Conservation (phyloP, 805 yeast genomes). For the Ogataea wickerhamii region DNA sequence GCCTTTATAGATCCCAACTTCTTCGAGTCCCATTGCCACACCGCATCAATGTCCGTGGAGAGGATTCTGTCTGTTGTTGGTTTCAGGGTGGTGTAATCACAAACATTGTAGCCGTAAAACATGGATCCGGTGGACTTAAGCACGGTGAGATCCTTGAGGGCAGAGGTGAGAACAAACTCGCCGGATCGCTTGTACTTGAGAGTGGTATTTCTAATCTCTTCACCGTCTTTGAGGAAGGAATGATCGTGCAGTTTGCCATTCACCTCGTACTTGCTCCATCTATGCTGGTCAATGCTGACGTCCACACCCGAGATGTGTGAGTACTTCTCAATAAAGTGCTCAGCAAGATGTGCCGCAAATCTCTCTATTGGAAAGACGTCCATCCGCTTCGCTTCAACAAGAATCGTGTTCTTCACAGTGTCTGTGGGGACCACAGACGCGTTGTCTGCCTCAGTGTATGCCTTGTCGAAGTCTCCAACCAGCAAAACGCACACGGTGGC, state of each 20-base stretch:
- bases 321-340: conserved; percentile 78
- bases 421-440: conserved; percentile 90
- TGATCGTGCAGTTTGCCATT: conserved; percentile 77
- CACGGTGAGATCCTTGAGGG: conserved; percentile 75
- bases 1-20: conserved; percentile 47
- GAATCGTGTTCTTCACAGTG: conserved; percentile 85
- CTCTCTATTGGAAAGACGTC: conserved; percentile 90
- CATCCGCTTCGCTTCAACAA: conserved; percentile 74
- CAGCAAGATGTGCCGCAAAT: conserved; percentile 79
- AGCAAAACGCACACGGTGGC: conserved; percentile 75
- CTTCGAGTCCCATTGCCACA: conserved; percentile 61
- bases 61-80: conserved; percentile 83
- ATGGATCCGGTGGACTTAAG: conserved; percentile 89
- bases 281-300: conserved; percentile 62
- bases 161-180: conserved; percentile 58
- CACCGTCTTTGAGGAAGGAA: conserved; percentile 82
- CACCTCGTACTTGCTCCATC: conserved; percentile 75
- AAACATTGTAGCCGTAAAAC: conserved; percentile 81
- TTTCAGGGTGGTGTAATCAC: conserved; percentile 84
- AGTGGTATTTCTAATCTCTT: conserved; percentile 65
- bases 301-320: conserved; percentile 71
- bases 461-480: conserved; percentile 71
- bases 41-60: conserved; percentile 78
- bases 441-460: conserved; percentile 88
- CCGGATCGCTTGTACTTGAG: conserved; percentile 51